Percentiles rank a stretch among this genome's conserved stretches.
These are phyloP conservation scores for Neospermospora avenae DNA, from an alignment of 2,329 filamentous ascomycete genomes.

Conservation along the genomic window DNA sequence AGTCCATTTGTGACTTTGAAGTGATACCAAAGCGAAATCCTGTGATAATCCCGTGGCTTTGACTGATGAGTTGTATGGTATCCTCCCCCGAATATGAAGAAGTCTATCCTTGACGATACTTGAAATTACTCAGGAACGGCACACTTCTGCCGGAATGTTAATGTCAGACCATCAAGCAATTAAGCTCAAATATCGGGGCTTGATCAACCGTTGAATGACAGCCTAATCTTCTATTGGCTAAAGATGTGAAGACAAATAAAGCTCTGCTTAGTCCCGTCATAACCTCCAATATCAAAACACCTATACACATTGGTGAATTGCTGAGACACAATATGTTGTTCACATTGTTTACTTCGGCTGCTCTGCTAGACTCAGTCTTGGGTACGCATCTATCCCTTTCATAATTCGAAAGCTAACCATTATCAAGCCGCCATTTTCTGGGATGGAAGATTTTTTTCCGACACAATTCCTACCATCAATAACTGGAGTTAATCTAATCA, in stretches of 20 bases:
- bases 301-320: not conserved
- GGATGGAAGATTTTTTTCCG: conserved; percentile 65
- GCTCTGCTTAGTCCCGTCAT: not conserved
- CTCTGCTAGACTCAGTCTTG: not conserved
- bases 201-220: not conserved
- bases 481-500: conserved; percentile 65
- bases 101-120: not conserved
- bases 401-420: not conserved
- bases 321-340: not conserved
- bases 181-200: conserved; percentile 2
- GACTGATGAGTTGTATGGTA: too few relatives aligned
- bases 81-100: too few relatives aligned
- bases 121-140: not conserved
- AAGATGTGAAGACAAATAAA: not conserved
- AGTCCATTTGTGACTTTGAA: too few relatives aligned
- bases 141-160: conserved; percentile 11
- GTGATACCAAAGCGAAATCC: too few relatives aligned
- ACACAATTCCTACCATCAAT: conserved; percentile 51
- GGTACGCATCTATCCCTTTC: not conserved
- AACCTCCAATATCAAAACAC: not conserved
- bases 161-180: not conserved
- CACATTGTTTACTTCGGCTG: not conserved
- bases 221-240: not conserved
- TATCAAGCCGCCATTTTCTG: conserved; percentile 45
- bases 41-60: too few relatives aligned